Evolutionary conservation across 1,284 basidiomycete species (phyloP), one percentile per base, ranked within the genome.

Genomic region (Volvariella surrecta): DNA sequence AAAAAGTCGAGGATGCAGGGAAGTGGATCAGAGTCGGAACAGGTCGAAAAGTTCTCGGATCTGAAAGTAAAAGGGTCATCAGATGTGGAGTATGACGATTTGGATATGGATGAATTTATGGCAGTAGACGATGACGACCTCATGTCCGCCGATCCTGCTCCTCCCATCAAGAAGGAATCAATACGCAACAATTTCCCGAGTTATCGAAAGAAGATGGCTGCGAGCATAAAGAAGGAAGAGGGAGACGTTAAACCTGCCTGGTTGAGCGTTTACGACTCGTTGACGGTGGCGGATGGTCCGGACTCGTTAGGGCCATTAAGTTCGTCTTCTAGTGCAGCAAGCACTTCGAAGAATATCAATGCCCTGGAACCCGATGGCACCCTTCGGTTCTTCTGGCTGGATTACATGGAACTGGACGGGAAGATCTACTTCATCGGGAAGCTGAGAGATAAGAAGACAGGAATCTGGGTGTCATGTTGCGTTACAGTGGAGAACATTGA

Each of bases 371-470:
- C 74, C 2, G 89, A 96, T 52, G 90, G 89, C 1, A 83, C 79
- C 1, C 65, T 96, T n/a, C 76, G 75, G 20, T 92, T 97, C 66
- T 97, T 85, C 68, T 97, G 93, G 93, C 68, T 95, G 19, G 93
- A 97, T 56, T 89, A 89, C 55, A 75, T 91, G 15, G 93, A 97
- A 58, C 74, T 80, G 39, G 78, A 86, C 13, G 81, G 88, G 17
- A 79, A 76, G 46, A 65, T 91, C 0, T 84, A 90, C 58, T 85
- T 97, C 48, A 76, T 90, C 28, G 93, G 93, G 13, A 97, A 96
- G 62, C 76, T 91, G 20, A 78, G 85, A 51, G 89, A 93, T 61
- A 83, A 83, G 60, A 62, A 68, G 3, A 74, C 77, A 1, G 68
- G 67, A 13, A 53, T 61, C 0, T 97, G 85, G 75, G 70, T 90